Percentiles rank a stretch among this genome's conserved stretches.
Evolutionary conservation across 352 stramenopile species (phyloP).

Genomic region (Phytophthora sp.): DNA sequence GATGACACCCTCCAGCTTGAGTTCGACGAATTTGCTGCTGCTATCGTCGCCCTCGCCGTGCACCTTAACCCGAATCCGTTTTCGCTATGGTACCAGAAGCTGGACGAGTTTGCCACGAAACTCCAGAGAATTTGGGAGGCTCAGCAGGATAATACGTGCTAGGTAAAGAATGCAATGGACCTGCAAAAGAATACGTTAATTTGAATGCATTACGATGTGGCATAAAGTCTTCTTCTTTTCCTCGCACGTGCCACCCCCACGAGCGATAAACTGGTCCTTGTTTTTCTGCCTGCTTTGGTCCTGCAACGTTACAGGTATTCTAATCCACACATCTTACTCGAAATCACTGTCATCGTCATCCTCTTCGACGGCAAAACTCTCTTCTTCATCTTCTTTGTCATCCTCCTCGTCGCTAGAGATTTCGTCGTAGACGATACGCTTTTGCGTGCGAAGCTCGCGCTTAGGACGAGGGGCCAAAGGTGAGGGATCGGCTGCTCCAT

Average conservation of each 20-base stretch:
- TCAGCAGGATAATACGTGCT: constrained; percentile 4
- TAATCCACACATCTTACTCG: constrained; percentile 29
- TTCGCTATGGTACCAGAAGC: constrained; percentile 54
- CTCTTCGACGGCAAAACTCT: constrained; percentile 57
- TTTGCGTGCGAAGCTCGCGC: constrained; percentile 44
- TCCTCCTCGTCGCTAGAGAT: constrained; percentile 66
- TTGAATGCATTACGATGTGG: constrained; percentile 14
- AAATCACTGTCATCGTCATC: constrained; percentile 73
- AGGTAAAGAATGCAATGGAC: neutral
- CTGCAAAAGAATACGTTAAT: constrained; percentile 12
- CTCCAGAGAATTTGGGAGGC: constrained; percentile 20
- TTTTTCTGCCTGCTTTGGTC: constrained; percentile 8
- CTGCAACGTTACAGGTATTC: constrained; percentile 15
- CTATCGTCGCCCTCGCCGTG: constrained; percentile 52
- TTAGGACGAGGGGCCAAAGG: constrained; percentile 35
- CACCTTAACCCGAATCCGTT: constrained; percentile 58
- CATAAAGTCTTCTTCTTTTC: neutral
- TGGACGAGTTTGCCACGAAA: constrained; percentile 45
- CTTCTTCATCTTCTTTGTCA: constrained; percentile 41
- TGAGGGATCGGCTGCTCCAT: constrained; percentile 15
- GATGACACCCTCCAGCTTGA: constrained; percentile 58
- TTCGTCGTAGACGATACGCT: constrained; percentile 59
- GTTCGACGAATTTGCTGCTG: constrained; percentile 65
- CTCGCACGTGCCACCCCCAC: neutral
- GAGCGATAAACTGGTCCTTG: constrained; percentile 2